Conservation (phyloP, 2,329 filamentous ascomycete genomes). For the Elsinoe batatas region DNA sequence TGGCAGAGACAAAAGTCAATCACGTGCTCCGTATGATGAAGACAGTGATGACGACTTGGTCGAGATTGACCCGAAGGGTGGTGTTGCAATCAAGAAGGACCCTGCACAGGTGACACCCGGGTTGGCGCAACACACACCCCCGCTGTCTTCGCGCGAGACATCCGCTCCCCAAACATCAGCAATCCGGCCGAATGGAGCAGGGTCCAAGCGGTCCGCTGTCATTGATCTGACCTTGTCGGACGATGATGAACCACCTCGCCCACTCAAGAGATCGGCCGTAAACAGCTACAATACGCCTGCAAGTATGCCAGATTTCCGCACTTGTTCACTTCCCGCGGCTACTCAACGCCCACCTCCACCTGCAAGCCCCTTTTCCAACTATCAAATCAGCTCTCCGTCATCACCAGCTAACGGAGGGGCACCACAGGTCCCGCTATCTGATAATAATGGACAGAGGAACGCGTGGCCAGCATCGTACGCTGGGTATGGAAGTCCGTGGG, state of each 20-base stretch:
- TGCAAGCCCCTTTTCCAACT: not conserved
- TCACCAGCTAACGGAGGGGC: slow-evolving; percentile 12
- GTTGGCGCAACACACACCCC: slow-evolving; percentile 35
- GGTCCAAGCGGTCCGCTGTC: slow-evolving; percentile 38
- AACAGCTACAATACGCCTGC: slow-evolving; percentile 17
- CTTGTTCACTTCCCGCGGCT: slow-evolving; percentile 10
- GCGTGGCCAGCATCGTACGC: slow-evolving; percentile 2
- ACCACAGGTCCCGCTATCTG: slow-evolving; percentile 5
- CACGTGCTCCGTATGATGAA: slow-evolving; percentile 28
- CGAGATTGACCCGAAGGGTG: slow-evolving; percentile 33
- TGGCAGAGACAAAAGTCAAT: slow-evolving; percentile 26
- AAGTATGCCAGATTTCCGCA: slow-evolving; percentile 13
- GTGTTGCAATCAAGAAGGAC: slow-evolving; percentile 32
- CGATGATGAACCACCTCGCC: slow-evolving; percentile 32
- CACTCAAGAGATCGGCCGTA: slow-evolving; percentile 25
- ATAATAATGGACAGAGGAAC: not conserved
- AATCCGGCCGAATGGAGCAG: slow-evolving; percentile 25
- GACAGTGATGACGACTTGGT: slow-evolving; percentile 37
- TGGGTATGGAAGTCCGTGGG: not conserved
- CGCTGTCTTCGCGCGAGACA: slow-evolving; percentile 36
- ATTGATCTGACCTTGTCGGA: slow-evolving; percentile 42
- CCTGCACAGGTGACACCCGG: slow-evolving; percentile 25
- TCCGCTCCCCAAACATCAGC: slow-evolving; percentile 26
- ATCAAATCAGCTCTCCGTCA: not conserved
- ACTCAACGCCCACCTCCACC: not conserved